Percentiles rank a stretch among this genome's conserved stretches.
Evolutionary conservation across 2,329 filamentous ascomycete genomes (phyloP).

Genomic region (Cadophora sp.): DNA sequence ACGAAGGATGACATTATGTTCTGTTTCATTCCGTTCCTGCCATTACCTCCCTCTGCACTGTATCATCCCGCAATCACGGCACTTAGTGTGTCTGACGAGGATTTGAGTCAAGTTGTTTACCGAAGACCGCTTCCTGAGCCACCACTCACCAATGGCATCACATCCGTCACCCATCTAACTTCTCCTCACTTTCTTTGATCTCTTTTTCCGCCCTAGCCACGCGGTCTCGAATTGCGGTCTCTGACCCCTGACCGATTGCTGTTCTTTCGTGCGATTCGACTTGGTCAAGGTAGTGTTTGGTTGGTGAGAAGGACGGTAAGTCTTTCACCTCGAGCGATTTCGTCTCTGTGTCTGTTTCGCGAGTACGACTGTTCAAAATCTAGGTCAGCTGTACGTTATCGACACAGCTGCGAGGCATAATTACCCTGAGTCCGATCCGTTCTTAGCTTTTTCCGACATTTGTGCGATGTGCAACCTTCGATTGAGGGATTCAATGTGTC

Average conservation of each 20-base stretch:
- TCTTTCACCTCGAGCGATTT: slow-evolving; percentile 6
- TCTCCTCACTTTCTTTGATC: slow-evolving; percentile 5
- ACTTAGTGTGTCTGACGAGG: neutral
- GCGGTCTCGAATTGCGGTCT: neutral
- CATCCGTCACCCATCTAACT: neutral
- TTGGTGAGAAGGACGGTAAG: neutral
- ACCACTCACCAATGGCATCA: neutral
- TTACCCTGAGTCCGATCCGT: neutral
- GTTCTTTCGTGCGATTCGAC: neutral
- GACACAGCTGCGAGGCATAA: neutral
- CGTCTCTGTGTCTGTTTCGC: neutral
- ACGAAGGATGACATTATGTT: neutral
- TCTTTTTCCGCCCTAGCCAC: neutral
- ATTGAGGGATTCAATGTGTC: neutral
- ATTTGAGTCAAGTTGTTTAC: neutral
- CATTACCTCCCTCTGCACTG: neutral
- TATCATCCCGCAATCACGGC: neutral
- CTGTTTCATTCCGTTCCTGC: neutral
- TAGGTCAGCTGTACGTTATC: neutral
- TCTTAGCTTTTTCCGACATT: slow-evolving; percentile 1
- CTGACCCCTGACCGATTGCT: slow-evolving; percentile 1
- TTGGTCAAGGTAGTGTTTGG: neutral
- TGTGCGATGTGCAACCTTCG: neutral
- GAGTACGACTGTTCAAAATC: neutral
- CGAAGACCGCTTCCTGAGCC: neutral